phyloP scores from a whole-genome alignment of 2,329 filamentous ascomycete genomes.

The Fusarium napiforme region DNA sequence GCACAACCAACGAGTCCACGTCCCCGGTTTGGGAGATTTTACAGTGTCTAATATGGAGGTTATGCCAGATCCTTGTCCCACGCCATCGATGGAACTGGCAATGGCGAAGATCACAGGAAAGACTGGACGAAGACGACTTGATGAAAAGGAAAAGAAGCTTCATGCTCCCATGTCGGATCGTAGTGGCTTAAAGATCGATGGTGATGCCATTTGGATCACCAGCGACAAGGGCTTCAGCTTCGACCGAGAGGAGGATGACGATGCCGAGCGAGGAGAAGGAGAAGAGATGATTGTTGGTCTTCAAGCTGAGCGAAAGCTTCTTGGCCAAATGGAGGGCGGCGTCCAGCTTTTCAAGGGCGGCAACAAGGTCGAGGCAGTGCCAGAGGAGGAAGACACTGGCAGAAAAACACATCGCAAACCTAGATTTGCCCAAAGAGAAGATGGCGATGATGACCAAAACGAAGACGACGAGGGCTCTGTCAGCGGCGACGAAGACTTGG shows the following conservation, averaged over 20 bases:
- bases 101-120: constrained; percentile 87
- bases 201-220: constrained; percentile 93
- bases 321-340: constrained; percentile 84
- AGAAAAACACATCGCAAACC: constrained; percentile 68
- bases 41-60: constrained; percentile 85
- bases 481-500: constrained; percentile 63
- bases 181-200: constrained; percentile 93
- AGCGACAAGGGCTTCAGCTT: constrained; percentile 81
- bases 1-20: constrained; percentile 85
- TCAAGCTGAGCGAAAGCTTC: constrained; percentile 81
- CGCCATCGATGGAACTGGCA: constrained; percentile 88
- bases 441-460: constrained; percentile 65
- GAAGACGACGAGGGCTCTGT: constrained; percentile 64
- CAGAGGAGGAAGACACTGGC: constrained; percentile 66
- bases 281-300: constrained; percentile 94
- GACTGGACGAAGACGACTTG: constrained; percentile 79
- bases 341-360: constrained; percentile 88
- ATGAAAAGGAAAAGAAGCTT: constrained; percentile 95
- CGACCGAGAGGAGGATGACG: constrained; percentile 70
- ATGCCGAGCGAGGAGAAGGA: constrained; percentile 85
- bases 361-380: constrained; percentile 69
- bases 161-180: constrained; percentile 99
- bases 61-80: constrained; percentile 94
- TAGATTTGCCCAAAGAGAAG: constrained; percentile 69
- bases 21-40: constrained; percentile 92